These are phyloP conservation scores for Kalanchoe fedtschenkoi DNA, from an alignment of 164 flowering plant genomes.

Conservation along the genomic window DNA sequence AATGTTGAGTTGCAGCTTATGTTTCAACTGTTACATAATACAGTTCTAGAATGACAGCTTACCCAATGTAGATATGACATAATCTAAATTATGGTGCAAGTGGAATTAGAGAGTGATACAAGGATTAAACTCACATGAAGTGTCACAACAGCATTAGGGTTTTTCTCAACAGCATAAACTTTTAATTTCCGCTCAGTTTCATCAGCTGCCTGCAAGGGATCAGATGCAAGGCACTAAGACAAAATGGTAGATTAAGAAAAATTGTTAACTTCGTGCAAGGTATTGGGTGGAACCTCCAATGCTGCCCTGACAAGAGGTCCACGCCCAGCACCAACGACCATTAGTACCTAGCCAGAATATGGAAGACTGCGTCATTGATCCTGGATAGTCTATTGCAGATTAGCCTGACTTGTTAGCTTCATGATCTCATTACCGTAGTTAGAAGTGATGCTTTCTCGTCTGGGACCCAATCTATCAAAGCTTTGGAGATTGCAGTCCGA, in stretches of 20 bases:
- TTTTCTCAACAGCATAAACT: conserved; percentile 96
- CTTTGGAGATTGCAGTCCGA: conserved; percentile 77
- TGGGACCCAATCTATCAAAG: conserved; percentile 73
- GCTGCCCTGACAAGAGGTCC: conserved; percentile 99
- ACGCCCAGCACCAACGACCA: conserved; percentile 99
- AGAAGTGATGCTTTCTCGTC: conserved; percentile 51
- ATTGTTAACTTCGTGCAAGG: background rate
- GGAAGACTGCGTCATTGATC: background rate
- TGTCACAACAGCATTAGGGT: conserved; percentile 97
- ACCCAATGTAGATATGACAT: background rate
- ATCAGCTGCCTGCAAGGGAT: conserved; percentile 70
- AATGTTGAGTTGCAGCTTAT: background rate
- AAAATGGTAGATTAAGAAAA: background rate
- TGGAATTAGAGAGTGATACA: background rate
- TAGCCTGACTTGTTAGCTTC: background rate
- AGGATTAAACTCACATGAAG: conserved; percentile 65
- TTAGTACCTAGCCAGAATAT: conserved; percentile 49
- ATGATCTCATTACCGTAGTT: conserved; percentile 48
- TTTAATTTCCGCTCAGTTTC: conserved; percentile 82
- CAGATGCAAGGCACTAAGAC: conserved; percentile 1
- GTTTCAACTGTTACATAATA: background rate
- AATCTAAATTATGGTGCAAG: background rate
- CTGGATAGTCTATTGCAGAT: background rate
- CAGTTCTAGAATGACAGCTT: background rate
- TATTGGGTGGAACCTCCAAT: conserved; percentile 48